Evolutionary conservation across 2,329 filamentous ascomycete species (phyloP), one percentile per base, ranked within the genome.

Genomic region (Penicillium sp.): DNA sequence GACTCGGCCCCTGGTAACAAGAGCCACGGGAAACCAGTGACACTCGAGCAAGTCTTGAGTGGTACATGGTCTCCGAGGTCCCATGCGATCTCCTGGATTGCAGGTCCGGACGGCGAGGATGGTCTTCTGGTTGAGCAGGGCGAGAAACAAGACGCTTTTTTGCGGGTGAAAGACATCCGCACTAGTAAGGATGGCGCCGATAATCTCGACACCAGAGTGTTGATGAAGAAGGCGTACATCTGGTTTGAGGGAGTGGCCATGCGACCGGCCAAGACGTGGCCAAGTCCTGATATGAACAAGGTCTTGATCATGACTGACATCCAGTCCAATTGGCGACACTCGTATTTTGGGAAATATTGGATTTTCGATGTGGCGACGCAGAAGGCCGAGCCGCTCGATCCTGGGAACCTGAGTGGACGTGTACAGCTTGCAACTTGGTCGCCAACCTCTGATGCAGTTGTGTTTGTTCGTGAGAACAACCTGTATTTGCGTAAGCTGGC

Each of bases 391-490:
- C 86, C 94, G 0, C 78, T 99, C 52, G 86, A 97, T 63, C 89
- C 90, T 0, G 79, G 78, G 2, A 81, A 90, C 48, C 81, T 84
- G 1, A 75, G 85, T 13, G 85, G 82, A 19, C 82, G 85, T 47
- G 82, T 97, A 25, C 93, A 97, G 75, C 82, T 96, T 53, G 94
- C 93, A 8, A 86, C 85, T 33, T 97, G 93, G 93, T 96, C 91
- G 56, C 94, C 94, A 0, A 83, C 86, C 52, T 93, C 92, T 63
- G 87, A 97, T 73, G 88, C 91, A 1, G 77, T 99, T 4, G 89
- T 91, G n/a, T 99, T 93, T 73, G 96, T 93, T 1, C 82, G 89
- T 63, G 83, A 92, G 60, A 97, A 99, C 77, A 96, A 99, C 73
- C 79, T 99, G 68, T 97, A 86, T 71, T 78, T 97, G 44, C 87